These are phyloP conservation scores for Chlamydomonas applanata DNA, from an alignment of 139 green algal species.

Conservation along the genomic window DNA sequence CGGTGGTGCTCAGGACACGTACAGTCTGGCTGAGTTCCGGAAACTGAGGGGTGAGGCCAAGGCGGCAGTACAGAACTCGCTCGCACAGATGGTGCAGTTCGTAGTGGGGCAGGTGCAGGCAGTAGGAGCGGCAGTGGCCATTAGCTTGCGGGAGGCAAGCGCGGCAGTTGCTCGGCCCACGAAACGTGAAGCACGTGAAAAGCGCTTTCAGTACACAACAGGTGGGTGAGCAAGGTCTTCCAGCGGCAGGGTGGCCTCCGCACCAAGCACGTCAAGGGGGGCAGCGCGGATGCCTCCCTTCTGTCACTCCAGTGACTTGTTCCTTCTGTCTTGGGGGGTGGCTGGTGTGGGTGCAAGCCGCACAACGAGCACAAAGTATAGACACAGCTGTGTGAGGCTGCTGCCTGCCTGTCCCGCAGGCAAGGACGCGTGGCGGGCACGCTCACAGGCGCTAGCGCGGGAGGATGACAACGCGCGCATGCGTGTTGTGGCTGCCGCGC, in stretches of 20 bases:
- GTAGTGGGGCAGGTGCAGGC: conserved; percentile 18
- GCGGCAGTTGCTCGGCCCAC: conserved; percentile 31
- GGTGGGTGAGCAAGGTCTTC: too few relatives aligned
- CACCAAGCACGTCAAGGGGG: too few relatives aligned
- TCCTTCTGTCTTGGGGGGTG: too few relatives aligned
- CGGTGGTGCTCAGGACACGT: conserved; percentile 14
- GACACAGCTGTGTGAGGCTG: too few relatives aligned
- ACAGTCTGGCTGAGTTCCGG: conserved; percentile 26
- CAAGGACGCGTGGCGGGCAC: neutral
- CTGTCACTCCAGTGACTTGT: too few relatives aligned
- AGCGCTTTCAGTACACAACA: conserved; percentile 24
- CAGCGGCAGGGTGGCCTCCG: too few relatives aligned
- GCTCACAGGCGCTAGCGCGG: too few relatives aligned
- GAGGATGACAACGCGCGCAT: conserved; percentile 2
- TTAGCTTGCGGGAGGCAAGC: conserved; percentile 17
- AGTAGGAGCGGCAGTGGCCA: conserved; percentile 24
- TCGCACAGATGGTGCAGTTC: conserved; percentile 11
- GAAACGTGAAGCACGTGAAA: conserved; percentile 19
- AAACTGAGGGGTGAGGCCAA: conserved; percentile 21
- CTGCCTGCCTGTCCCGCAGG: too few relatives aligned
- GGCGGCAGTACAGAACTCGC: conserved; percentile 22
- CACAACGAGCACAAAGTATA: too few relatives aligned
- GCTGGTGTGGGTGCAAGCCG: too few relatives aligned
- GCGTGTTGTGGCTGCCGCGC: conserved; percentile 15
- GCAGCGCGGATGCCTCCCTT: too few relatives aligned